These are phyloP conservation scores for Pleurotus giganteus DNA, from an alignment of 768 basidiomycete genomes.

Conservation along the genomic window DNA sequence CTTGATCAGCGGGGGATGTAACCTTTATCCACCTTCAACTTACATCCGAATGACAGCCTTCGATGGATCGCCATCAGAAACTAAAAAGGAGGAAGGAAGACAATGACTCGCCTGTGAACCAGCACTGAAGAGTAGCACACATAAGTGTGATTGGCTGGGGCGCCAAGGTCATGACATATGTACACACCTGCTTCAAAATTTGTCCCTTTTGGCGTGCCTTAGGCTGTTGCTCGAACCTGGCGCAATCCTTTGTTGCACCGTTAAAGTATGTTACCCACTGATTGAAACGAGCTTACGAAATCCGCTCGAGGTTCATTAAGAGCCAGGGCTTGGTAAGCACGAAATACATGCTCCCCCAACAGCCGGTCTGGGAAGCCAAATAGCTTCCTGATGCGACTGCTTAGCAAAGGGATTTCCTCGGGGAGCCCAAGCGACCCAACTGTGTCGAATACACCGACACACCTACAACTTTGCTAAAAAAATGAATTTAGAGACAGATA, in stretches of 20 bases:
- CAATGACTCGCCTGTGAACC: constrained; percentile 60
- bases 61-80: background rate
- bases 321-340: constrained; percentile 69
- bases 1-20: background rate
- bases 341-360: constrained; percentile 62
- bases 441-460: constrained; percentile 75
- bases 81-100: background rate
- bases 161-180: background rate
- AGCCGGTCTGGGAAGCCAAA: constrained; percentile 65
- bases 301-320: constrained; percentile 65
- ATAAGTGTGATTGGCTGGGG: background rate
- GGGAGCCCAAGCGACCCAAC: constrained; percentile 74
- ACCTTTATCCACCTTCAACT: constrained; percentile 12
- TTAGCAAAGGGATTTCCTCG: constrained; percentile 53
- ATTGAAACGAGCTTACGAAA: constrained; percentile 48
- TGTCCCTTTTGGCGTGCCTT: constrained; percentile 54
- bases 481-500: background rate
- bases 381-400: constrained; percentile 28
- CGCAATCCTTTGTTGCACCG: constrained; percentile 42
- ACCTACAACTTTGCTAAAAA: constrained; percentile 32
- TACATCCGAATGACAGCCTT: constrained; percentile 43
- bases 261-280: background rate
- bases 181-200: constrained; percentile 55
- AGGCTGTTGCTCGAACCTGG: constrained; percentile 60
- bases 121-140: constrained; percentile 42